Evolutionary conservation across 345 rosid genomes (phyloP).

Genomic region (Geranium rotundifolium): DNA sequence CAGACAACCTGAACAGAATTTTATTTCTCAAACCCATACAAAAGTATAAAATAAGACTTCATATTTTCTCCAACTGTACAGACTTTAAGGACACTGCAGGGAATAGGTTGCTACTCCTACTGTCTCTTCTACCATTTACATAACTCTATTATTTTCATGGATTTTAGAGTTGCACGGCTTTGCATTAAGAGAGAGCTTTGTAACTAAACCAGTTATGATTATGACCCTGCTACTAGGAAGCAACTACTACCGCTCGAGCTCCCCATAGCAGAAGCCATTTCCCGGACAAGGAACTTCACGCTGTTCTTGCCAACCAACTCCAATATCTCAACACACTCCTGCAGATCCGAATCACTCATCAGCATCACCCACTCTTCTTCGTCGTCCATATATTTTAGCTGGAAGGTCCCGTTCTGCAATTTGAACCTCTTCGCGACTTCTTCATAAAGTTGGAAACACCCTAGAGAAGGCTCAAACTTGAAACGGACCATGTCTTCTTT

Average conservation of each 20-base stretch:
- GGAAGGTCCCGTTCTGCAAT: conserved; percentile 54
- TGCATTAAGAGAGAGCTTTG: too few species aligned
- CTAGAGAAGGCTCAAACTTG: conserved; percentile 55
- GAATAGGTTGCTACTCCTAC: conserved; percentile 1
- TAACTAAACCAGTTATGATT: conserved; percentile 3
- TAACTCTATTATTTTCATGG: conserved; percentile 7
- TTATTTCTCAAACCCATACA: too few species aligned
- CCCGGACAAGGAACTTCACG: conserved; percentile 65
- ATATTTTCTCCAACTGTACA: not conserved
- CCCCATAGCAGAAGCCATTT: conserved; percentile 28
- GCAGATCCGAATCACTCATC: conserved; percentile 60
- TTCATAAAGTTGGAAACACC: conserved; percentile 59
- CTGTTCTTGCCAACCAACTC: conserved; percentile 36
- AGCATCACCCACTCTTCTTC: conserved; percentile 92
- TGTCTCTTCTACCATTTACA: conserved; percentile 13
- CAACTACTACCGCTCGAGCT: conserved; percentile 64
- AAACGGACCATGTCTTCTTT: conserved; percentile 64
- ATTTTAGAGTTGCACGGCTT: not conserved
- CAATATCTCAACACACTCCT: conserved; percentile 72
- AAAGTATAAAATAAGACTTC: too few species aligned
- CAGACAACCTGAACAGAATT: too few species aligned
- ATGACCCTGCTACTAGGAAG: conserved; percentile 26
- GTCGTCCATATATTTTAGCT: conserved; percentile 73
- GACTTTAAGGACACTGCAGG: not conserved
- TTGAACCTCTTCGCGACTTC: conserved; percentile 73